phyloP scores from a whole-genome alignment of 1,284 basidiomycete genomes.

The Calocybe gambosa region DNA sequence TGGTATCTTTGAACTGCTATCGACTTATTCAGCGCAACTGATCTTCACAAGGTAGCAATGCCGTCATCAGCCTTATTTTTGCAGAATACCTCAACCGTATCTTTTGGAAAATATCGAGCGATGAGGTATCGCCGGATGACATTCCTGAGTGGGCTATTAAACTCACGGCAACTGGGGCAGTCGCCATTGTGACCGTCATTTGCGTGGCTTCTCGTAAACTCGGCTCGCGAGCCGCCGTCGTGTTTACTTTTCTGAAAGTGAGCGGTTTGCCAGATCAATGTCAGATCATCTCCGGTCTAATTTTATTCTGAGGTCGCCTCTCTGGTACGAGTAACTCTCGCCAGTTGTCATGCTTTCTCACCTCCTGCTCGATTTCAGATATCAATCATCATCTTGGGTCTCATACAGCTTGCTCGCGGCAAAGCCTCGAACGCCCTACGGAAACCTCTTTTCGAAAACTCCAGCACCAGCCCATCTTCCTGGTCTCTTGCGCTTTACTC shows the following conservation, averaged over 20 bases:
- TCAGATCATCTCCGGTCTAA: conserved; percentile 3
- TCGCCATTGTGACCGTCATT: conserved; percentile 66
- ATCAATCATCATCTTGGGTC: conserved; percentile 65
- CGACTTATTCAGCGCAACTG: not conserved
- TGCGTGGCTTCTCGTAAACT: conserved; percentile 77
- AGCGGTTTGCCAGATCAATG: conserved; percentile 13
- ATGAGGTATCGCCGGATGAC: conserved; percentile 64
- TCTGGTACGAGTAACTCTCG: conserved; percentile 36
- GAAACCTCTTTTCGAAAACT: conserved; percentile 65
- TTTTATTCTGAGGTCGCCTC: conserved; percentile 43
- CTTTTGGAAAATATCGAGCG: conserved; percentile 59
- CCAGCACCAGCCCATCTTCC: conserved; percentile 72
- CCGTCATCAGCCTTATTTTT: conserved; percentile 68
- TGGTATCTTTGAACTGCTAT: conserved; percentile 34
- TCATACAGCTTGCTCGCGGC: conserved; percentile 68
- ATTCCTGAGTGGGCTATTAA: conserved; percentile 94
- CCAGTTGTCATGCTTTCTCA: not conserved
- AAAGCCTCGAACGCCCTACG: conserved; percentile 59
- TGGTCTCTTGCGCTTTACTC: conserved; percentile 95
- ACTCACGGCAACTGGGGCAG: conserved; percentile 72
- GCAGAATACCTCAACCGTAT: conserved; percentile 85
- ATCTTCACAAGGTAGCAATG: conserved; percentile 47
- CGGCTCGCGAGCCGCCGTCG: conserved; percentile 78
- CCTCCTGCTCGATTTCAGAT: conserved; percentile 35
- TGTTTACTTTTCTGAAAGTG: conserved; percentile 86